A percentile compares a stretch with the other conserved stretches of the same genome.
Conservation (phyloP, 2,329 filamentous ascomycete genomes). For the Ramularia collo-cygni region DNA sequence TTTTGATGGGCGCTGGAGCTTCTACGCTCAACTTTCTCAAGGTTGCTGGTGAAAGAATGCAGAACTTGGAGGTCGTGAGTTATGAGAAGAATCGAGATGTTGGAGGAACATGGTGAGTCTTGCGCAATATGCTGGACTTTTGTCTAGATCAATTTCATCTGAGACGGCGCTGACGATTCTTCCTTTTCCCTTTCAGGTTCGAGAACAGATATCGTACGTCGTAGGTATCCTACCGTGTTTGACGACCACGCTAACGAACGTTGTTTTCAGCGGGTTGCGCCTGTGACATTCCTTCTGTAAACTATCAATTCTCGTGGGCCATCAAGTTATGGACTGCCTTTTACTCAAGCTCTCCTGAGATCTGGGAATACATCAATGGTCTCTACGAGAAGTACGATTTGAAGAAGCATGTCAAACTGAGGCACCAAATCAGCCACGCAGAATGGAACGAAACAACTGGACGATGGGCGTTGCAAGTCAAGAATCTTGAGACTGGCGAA, state of each 20-base stretch:
- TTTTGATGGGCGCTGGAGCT: slow-evolving; percentile 40
- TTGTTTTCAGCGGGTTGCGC: no score
- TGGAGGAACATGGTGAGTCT: slow-evolving; percentile 32
- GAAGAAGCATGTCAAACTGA: slow-evolving; percentile 41
- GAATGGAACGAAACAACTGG: slow-evolving; percentile 39
- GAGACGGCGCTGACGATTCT: no score
- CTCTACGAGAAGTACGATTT: slow-evolving; percentile 39
- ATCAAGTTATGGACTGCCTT: slow-evolving; percentile 44
- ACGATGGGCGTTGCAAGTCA: slow-evolving; percentile 34
- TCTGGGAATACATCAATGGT: slow-evolving; percentile 43
- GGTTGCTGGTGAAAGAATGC: slow-evolving; percentile 37
- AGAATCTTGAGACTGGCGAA: slow-evolving; percentile 29
- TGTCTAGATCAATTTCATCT: no score
- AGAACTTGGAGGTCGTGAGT: slow-evolving; percentile 34
- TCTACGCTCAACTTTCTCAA: slow-evolving; percentile 39
- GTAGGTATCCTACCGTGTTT: no score
- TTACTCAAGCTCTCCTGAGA: slow-evolving; percentile 44
- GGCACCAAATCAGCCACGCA: slow-evolving; percentile 38
- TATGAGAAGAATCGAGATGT: slow-evolving; percentile 34
- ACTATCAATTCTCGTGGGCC: slow-evolving; percentile 46
- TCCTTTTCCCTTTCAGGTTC: no score
- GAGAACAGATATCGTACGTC: slow-evolving; percentile 34
- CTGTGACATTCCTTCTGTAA: slow-evolving; percentile 43
- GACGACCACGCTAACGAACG: no score
- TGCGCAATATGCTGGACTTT: no score